Base-by-base conservation (phyloP, 2,329 filamentous ascomycete species). In the Ophiocordyceps polyrhachis-furcata region DNA sequence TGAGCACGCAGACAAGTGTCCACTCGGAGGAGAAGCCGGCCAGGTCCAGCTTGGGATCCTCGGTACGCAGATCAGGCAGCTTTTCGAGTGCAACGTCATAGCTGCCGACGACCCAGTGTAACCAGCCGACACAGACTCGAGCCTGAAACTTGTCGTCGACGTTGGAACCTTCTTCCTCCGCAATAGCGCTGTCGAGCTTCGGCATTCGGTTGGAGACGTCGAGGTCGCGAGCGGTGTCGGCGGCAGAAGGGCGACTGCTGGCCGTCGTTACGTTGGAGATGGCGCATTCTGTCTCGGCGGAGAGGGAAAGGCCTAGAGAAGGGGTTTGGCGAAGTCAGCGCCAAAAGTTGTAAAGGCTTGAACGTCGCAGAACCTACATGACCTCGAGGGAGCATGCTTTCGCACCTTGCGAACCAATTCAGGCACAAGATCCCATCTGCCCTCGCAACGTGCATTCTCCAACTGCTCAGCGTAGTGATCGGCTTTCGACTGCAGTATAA, bases 381-480 rank as follows among this genome's bases (percentile, higher is more conserved):
- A 75, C 61, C 84, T 76, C 49, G 83, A 76, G 38, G 87, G 81
- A 54, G 87, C 84, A 72, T 98, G 89, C 63, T 98, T 96, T 57
- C 82, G 83, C 56, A 96, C 74, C 65, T 98, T 98, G 60, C 89
- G 79, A 55, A 91, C 80, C 50, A 93, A 73, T 65, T 96, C 89
- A 23, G 85, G 84, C 28, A 96, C 74, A 28, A 83, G 77, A 52
- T 78, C 71, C 91, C 91, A 98, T 60, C 79, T 80, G 44, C 83
- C 87, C 56, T 89, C 79, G 62, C 86, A 93, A 56, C 91, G 82
- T 51, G 86, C 87, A 53, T 80, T 74, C 61, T 96, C 85, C 57
- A 98, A 76, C 62, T 79, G 76, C 58, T 75, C 72, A 53, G 94
- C 73, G 63, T 96, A 96, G 59, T 80, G 76, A 53, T 73, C 73